Evolutionary conservation across 176 grass and related monocot species (phyloP).

Genomic region (Zoysia japonica): DNA sequence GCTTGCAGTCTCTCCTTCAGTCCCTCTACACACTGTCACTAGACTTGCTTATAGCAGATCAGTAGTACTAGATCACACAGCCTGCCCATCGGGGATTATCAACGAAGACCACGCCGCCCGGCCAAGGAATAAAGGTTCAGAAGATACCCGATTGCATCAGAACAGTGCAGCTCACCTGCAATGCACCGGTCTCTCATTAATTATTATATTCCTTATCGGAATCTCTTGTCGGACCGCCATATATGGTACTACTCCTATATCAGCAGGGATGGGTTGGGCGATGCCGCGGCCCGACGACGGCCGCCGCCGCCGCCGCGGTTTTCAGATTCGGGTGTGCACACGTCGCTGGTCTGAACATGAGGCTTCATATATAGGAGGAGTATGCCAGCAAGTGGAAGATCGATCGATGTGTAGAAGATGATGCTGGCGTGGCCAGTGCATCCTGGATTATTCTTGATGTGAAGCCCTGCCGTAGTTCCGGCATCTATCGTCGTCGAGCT

Average conservation of each 20-base stretch:
- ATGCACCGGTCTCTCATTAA: no score
- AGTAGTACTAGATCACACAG: no score
- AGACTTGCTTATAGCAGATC: no score
- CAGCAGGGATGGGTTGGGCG: neutral
- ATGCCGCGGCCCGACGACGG: slow-evolving; percentile 6
- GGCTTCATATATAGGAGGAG: no score
- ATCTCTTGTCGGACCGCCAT: neutral
- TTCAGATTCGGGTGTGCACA: neutral
- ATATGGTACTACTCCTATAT: neutral
- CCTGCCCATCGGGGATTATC: no score
- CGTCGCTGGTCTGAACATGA: no score
- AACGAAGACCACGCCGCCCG: no score
- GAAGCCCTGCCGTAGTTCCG: neutral
- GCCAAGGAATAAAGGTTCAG: neutral
- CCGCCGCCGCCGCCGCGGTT: neutral
- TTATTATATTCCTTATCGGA: neutral
- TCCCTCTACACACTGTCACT: no score
- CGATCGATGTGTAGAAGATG: neutral
- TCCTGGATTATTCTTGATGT: neutral
- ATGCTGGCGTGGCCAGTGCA: neutral
- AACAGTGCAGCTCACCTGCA: neutral
- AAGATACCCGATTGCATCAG: neutral
- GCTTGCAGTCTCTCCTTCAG: no score
- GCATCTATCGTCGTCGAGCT: neutral
- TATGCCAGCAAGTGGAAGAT: neutral